Evolutionary conservation across 495 filamentous ascomycete genomes (phyloP).

Genomic region (Hypomontagnella monticulosa): DNA sequence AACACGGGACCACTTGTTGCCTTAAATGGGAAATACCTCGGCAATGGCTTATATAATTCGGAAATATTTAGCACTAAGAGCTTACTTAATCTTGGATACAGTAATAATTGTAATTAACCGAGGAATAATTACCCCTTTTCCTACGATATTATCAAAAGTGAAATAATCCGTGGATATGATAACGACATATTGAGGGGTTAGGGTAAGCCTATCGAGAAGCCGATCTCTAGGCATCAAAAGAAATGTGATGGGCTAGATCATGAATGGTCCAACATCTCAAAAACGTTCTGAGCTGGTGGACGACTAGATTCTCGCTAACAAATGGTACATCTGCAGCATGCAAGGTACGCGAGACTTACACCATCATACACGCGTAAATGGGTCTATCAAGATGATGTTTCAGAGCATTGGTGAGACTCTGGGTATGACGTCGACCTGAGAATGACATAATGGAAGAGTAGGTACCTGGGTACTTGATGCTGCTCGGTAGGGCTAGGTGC

Average conservation of each 20-base stretch:
- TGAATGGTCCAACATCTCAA: no score
- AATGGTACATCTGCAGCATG: conserved; percentile 25
- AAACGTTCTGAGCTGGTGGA: background rate
- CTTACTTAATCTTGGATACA: no score
- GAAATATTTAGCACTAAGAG: background rate
- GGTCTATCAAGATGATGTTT: conserved; percentile 22
- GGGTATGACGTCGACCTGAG: conserved; percentile 28
- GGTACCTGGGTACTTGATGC: background rate
- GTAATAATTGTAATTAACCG: background rate
- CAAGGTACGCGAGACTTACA: conserved; percentile 33
- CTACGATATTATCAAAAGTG: background rate
- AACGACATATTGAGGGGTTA: background rate
- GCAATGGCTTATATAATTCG: conserved; percentile 19
- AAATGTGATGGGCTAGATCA: no score
- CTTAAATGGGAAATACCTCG: conserved; percentile 17
- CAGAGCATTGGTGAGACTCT: conserved; percentile 3
- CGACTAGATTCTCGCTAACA: conserved; percentile 4
- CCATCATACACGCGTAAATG: conserved; percentile 16
- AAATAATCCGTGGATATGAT: background rate
- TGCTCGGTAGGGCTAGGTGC: background rate
- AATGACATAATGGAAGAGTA: conserved; percentile 14
- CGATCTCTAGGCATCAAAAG: no score
- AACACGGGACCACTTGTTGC: conserved; percentile 11
- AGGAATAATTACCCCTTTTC: no score
- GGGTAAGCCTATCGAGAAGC: background rate